Evolutionary conservation across 2,329 filamentous ascomycete genomes (phyloP).

Genomic region (Coniella lustricola): DNA sequence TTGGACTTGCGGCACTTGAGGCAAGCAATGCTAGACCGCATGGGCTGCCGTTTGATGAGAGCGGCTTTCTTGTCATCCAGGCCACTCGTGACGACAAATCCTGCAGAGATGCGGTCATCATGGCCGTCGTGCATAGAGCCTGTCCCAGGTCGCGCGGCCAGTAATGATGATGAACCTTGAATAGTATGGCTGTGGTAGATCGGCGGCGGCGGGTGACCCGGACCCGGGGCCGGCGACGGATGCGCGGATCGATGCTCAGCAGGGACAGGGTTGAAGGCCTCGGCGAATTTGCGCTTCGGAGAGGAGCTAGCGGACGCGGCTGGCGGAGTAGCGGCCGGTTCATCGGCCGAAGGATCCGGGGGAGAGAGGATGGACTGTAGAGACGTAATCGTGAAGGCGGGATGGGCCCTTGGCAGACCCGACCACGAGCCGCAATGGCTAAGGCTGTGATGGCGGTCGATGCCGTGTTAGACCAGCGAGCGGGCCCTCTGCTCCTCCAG

Average conservation of each 20-base stretch:
- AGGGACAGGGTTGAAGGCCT: constrained; percentile 27
- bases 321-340: constrained; percentile 25
- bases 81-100: constrained; percentile 25
- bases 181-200: constrained; percentile 16
- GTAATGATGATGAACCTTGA: constrained; percentile 12
- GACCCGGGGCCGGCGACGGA: constrained; percentile 19
- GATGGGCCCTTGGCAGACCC: constrained; percentile 34
- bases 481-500: constrained; percentile 1
- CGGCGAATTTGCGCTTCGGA: constrained; percentile 31
- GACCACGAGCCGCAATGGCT: constrained; percentile 16
- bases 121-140: constrained; percentile 11
- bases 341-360: constrained; percentile 34
- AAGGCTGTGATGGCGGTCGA: constrained; percentile 3
- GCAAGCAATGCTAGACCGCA: constrained; percentile 77
- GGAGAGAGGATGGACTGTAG: constrained; percentile 46
- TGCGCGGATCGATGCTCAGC: constrained; percentile 21
- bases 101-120: constrained; percentile 22
- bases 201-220: constrained; percentile 21
- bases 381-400: constrained; percentile 41
- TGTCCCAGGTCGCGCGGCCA: constrained; percentile 5
- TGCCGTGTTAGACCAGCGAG: constrained; percentile 11
- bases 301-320: constrained; percentile 22
- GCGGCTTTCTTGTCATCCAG: constrained; percentile 35
- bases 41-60: constrained; percentile 40
- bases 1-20: constrained; percentile 70